Evolutionary conservation across 176 grass and related monocot species (phyloP), one percentile per base, ranked within the genome.

Genomic region (Avena eriantha): DNA sequence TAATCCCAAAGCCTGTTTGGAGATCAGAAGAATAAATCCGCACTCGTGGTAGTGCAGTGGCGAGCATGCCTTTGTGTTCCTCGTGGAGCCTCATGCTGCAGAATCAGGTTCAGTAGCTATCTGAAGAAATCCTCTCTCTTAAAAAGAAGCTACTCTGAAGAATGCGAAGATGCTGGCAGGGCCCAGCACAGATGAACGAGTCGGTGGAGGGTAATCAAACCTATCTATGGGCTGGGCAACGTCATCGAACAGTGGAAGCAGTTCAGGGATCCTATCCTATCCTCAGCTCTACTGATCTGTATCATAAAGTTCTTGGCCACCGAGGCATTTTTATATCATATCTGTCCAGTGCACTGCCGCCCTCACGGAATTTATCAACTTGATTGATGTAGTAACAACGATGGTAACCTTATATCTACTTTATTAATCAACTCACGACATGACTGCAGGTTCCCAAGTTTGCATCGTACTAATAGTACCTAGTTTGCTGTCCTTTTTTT

Each of bases 321-420:
- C 22, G 56, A 83, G 67, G 69, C 72, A 69, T 46, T 56, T 49
- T 46, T 59, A 36, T 24, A 76, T 68, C 73, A 10, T 85, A 84
- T 87, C 69, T 73, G 70, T 77, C 69, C 24, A 34, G 36, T 73
- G 45, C 23, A 45, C 10, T 65, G 33, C 34, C 50, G 11, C 66
- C 10, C 67, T 36, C n/a, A 24, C 39, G 34, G 23, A n/a, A 29
- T 6, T 43, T 43, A 16, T 76, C 57, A 33, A 43, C 7, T 49
- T 36, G 75, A 87, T 48, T 11, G 73, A 87, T 43, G 60, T n/a
- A 3, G 2, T 21, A 5, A 5, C 45, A 47, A 13, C 21, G 81
- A 88, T 63, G 60, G n/a, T 4, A 76, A 67, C 81, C 19, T 4
- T 43, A 51, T 69, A 87, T 75, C 81, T 72, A 31, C 51, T 47